Evolutionary conservation across 345 rosid species (phyloP).

Genomic region (Stellera chamaejasme): DNA sequence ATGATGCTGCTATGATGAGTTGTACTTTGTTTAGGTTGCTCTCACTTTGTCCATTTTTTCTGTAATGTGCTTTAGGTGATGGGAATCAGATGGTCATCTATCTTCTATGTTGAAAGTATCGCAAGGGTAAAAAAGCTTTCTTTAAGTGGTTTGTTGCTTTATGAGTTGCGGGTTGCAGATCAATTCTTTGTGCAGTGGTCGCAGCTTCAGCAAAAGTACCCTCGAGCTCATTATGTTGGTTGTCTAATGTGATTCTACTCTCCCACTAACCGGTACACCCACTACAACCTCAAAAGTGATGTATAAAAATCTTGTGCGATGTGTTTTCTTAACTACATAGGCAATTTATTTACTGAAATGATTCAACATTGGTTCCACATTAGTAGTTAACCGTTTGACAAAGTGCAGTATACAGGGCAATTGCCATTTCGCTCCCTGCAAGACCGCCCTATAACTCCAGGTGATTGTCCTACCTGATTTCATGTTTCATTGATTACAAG

Average conservation of each 20-base stretch:
- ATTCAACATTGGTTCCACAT: not conserved
- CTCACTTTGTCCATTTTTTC: slow-evolving; percentile 3
- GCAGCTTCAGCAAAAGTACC: slow-evolving; percentile 50
- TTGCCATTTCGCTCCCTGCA: too few relatives aligned
- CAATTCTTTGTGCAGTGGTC: slow-evolving; percentile 93
- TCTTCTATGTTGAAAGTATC: slow-evolving; percentile 84
- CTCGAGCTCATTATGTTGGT: slow-evolving; percentile 70
- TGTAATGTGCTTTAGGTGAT: slow-evolving; percentile 35
- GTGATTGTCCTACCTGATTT: too few relatives aligned
- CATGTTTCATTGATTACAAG: too few relatives aligned
- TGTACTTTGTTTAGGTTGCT: not conserved
- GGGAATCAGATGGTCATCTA: slow-evolving; percentile 77
- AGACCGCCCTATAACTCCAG: too few relatives aligned
- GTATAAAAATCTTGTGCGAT: slow-evolving; percentile 1
- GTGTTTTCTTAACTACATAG: not conserved
- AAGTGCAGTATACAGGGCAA: too few relatives aligned
- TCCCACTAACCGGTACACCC: slow-evolving; percentile 14
- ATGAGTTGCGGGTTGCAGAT: slow-evolving; percentile 70
- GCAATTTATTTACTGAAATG: not conserved
- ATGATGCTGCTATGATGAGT: not conserved
- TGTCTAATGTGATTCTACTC: slow-evolving; percentile 50
- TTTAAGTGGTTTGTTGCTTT: slow-evolving; percentile 74
- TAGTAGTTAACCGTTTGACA: not conserved
- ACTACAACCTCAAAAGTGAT: slow-evolving; percentile 11
- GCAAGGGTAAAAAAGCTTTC: slow-evolving; percentile 89